A percentile compares a stretch with the other conserved stretches of the same genome.
These are phyloP conservation scores for Lagenidium giganteum DNA, from an alignment of 352 stramenopile species.

Conservation along the genomic window DNA sequence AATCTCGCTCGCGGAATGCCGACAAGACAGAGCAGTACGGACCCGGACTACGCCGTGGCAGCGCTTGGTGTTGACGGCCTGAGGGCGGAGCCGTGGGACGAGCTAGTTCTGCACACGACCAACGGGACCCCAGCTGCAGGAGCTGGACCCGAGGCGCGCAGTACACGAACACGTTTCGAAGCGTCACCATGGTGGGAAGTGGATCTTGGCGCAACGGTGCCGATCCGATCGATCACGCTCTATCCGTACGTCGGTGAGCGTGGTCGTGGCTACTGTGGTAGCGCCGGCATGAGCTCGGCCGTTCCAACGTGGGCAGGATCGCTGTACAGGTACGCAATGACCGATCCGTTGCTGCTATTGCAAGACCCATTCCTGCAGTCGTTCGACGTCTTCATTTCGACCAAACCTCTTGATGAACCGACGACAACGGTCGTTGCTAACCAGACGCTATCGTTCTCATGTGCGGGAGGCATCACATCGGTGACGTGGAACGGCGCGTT, in stretches of 20 bases:
- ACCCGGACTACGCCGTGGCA: constrained; percentile 24
- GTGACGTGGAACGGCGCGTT: constrained; percentile 33
- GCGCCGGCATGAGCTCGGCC: neutral
- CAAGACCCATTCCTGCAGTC: constrained; percentile 44
- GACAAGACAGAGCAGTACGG: constrained; percentile 59
- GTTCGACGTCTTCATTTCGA: constrained; percentile 43
- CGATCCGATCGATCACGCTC: constrained; percentile 40
- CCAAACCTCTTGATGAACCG: constrained; percentile 16
- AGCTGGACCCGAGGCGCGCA: no score
- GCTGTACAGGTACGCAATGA: constrained; percentile 30
- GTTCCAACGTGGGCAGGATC: constrained; percentile 31
- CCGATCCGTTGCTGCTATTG: constrained; percentile 31
- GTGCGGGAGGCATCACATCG: constrained; percentile 24
- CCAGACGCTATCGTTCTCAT: constrained; percentile 48
- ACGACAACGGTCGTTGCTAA: constrained; percentile 6
- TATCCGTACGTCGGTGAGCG: constrained; percentile 42
- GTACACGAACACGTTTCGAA: constrained; percentile 34
- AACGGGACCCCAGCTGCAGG: no score
- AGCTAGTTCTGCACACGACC: constrained; percentile 23
- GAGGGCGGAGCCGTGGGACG: constrained; percentile 28
- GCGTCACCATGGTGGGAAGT: constrained; percentile 68
- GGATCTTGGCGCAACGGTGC: constrained; percentile 37
- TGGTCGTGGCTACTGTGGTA: constrained; percentile 28
- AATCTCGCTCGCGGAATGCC: constrained; percentile 57
- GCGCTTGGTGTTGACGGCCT: constrained; percentile 50